Percentiles rank a stretch among this genome's conserved stretches.
phyloP scores from a whole-genome alignment of 192 early-diverging fungal genomes.

The Gaertneriomyces sp. region DNA sequence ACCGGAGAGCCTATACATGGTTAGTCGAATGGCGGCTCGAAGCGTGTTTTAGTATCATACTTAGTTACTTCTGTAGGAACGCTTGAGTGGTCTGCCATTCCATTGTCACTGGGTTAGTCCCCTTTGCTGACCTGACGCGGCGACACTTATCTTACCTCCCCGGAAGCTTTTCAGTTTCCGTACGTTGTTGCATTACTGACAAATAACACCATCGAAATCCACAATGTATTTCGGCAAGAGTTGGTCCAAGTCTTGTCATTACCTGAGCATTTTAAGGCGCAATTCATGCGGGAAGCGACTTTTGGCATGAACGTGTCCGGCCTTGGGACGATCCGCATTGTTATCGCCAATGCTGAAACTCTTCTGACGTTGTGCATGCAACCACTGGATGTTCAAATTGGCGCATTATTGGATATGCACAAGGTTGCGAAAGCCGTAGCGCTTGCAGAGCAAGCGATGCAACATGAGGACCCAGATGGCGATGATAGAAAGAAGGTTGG shows the following conservation, averaged over 20 bases:
- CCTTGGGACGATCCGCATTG: conserved; percentile 38
- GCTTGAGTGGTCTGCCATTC: conserved; percentile 49
- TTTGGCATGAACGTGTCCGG: conserved; percentile 48
- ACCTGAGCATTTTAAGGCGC: conserved; percentile 28
- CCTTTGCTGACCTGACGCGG: not conserved
- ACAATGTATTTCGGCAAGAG: conserved; percentile 67
- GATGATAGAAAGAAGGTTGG: not conserved
- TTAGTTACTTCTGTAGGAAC: conserved; percentile 34
- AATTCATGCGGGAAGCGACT: conserved; percentile 38
- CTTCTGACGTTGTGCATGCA: conserved; percentile 61
- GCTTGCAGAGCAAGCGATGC: conserved; percentile 56
- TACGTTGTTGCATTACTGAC: conserved; percentile 67
- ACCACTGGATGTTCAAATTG: conserved; percentile 58
- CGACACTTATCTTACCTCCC: no score
- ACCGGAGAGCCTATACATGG: conserved; percentile 71
- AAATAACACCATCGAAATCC: conserved; percentile 69
- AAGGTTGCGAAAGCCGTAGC: conserved; percentile 61
- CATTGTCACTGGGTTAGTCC: conserved; percentile 48
- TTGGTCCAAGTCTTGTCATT: conserved; percentile 52
- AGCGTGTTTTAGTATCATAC: not conserved
- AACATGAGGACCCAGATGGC: conserved; percentile 25
- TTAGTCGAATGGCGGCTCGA: conserved; percentile 9
- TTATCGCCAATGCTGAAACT: conserved; percentile 54
- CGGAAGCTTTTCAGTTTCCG: conserved; percentile 68
- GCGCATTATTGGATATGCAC: conserved; percentile 53